A percentile compares a stretch with the other conserved stretches of the same genome.
Conservation (phyloP, 1,284 basidiomycete species). For the Naganishia albida region DNA sequence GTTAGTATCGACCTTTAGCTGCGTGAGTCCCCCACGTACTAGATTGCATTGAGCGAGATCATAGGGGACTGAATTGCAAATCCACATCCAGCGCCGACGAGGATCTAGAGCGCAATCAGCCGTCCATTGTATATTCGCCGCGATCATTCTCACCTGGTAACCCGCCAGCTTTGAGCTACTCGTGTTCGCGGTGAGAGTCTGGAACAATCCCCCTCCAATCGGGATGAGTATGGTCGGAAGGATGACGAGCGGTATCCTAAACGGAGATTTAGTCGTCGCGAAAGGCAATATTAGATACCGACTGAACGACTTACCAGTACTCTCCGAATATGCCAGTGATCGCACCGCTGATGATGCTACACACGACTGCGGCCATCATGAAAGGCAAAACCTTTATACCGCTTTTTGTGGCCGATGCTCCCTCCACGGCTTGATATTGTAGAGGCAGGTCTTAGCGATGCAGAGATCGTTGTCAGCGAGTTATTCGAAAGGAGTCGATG, state of each 20-base stretch:
- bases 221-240: conserved; percentile 45
- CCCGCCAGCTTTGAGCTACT: conserved; percentile 53
- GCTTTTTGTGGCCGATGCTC: conserved; percentile 46
- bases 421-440: conserved; percentile 55
- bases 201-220: conserved; percentile 57
- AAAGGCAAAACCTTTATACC: conserved; percentile 58
- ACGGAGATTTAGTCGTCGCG: not conserved
- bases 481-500: conserved; percentile 3
- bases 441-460: conserved; percentile 49
- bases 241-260: conserved; percentile 4
- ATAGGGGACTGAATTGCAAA: conserved; percentile 48
- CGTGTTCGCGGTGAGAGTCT: conserved; percentile 52
- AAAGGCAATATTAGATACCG: not conserved
- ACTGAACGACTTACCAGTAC: conserved; percentile 49
- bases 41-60: conserved; percentile 56
- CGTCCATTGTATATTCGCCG: too few species aligned
- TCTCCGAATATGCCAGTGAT: conserved; percentile 50
- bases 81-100: conserved; percentile 53
- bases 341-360: conserved; percentile 52
- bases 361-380: conserved; percentile 53
- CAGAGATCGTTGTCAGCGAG: conserved; percentile 32
- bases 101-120: conserved; percentile 40
- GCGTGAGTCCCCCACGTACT: conserved; percentile 26
- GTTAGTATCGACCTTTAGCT: not conserved
- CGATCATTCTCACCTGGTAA: conserved; percentile 45